A percentile compares a stretch with the other conserved stretches of the same genome.
Conservation (phyloP, 2,329 filamentous ascomycete genomes). For the Sarocladiaceae sp. region DNA sequence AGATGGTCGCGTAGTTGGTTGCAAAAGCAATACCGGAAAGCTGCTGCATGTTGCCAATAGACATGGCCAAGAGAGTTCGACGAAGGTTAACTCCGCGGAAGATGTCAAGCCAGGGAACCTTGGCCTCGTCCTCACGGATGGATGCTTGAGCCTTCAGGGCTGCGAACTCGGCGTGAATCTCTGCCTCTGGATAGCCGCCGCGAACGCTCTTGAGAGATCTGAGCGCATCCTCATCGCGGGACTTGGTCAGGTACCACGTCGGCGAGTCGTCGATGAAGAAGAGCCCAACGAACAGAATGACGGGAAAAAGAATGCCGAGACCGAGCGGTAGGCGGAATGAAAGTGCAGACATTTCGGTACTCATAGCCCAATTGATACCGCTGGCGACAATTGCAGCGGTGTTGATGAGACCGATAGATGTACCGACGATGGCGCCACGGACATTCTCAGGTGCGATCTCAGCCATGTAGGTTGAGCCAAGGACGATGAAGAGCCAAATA, state of each 20-base stretch:
- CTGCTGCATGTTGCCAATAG: constrained; percentile 36
- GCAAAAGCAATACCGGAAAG: constrained; percentile 42
- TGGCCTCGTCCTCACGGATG: constrained; percentile 39
- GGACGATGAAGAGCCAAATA: constrained; percentile 6
- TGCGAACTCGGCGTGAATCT: constrained; percentile 11
- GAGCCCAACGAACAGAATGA: constrained; percentile 36
- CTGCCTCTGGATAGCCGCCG: background rate
- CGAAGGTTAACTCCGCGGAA: constrained; percentile 39
- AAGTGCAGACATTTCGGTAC: constrained; percentile 19
- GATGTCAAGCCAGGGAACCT: constrained; percentile 34
- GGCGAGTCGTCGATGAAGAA: constrained; percentile 47
- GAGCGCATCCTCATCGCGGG: constrained; percentile 32
- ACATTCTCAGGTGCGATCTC: constrained; percentile 43
- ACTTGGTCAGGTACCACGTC: constrained; percentile 40
- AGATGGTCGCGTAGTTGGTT: constrained; percentile 35
- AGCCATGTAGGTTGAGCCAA: constrained; percentile 28
- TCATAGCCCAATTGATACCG: constrained; percentile 31
- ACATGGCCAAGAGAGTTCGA: constrained; percentile 35
- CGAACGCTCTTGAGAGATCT: constrained; percentile 37
- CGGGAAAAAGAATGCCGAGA: constrained; percentile 39
- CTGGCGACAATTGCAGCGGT: constrained; percentile 44
- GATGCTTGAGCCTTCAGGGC: constrained; percentile 39
- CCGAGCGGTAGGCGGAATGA: constrained; percentile 38
- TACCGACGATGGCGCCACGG: constrained; percentile 41
- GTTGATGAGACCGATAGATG: constrained; percentile 45